These are phyloP conservation scores for Xanthoceras sorbifolium DNA, from an alignment of 345 rosid genomes.

Conservation along the genomic window DNA sequence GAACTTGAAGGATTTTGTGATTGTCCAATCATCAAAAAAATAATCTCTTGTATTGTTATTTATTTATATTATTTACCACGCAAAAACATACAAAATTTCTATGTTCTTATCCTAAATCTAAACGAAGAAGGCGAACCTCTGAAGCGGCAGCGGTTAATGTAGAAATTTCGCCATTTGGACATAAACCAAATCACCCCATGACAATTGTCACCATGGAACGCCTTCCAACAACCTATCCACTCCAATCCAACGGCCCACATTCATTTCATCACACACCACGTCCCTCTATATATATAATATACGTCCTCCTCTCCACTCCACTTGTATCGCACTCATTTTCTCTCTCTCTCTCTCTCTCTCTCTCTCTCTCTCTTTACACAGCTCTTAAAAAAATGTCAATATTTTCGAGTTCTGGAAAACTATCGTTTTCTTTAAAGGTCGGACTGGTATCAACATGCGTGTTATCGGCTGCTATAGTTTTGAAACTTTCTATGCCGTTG, in stretches of 20 bases:
- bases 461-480: constrained; percentile 36
- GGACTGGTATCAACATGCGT: constrained; percentile 46
- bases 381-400: constrained; percentile 36
- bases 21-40: too few relatives aligned
- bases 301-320: not conserved
- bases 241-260: not conserved
- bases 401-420: constrained; percentile 20
- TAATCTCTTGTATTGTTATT: too few relatives aligned
- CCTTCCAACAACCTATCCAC: not conserved
- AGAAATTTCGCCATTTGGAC: not conserved
- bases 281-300: too few relatives aligned
- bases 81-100: too few relatives aligned
- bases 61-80: too few relatives aligned
- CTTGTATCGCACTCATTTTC: not conserved
- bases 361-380: too few relatives aligned
- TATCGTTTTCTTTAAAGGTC: constrained; percentile 34
- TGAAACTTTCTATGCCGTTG: constrained; percentile 39
- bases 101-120: not conserved
- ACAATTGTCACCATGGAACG: constrained; percentile 8
- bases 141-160: not conserved
- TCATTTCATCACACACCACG: not conserved
- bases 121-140: not conserved
- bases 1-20: too few relatives aligned
- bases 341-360: too few relatives aligned
- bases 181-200: not conserved